Base-by-base conservation (phyloP, 345 rosid species). In the Barbarea vulgaris region DNA sequence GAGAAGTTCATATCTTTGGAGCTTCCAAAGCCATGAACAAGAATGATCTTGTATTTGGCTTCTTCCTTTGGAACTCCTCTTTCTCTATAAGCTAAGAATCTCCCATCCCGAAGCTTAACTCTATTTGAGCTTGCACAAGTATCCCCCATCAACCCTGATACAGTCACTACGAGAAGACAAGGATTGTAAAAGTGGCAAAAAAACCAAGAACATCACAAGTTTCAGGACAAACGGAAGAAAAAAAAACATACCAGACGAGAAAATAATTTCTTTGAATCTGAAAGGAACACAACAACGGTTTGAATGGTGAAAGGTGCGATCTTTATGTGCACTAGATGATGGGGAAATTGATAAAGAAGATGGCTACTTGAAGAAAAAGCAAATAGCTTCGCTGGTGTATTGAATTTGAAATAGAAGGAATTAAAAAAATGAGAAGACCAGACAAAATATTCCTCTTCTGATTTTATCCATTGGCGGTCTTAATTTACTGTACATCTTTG, bases 21-120 rank as follows among this genome's bases (percentile, higher is more conserved):
- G 88, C 97, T 91, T 66, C 93, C 97, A 80, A 93, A 91, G 27
- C 98, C 98, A 77, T 93, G 97, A 65, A 89, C 90, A 63, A 93
- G 70, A 64, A 91, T 61, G 79, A 93, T 85, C 77, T 72, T 85
- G 83, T 73, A 83, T 41, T 83, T 87, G 2, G 98, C 77, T 18
- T 82, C 47, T 54, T 70, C 77, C 75, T 80, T 89, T 73, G 97
- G 77, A 28, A 89, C 91, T 36, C 98, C 98, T 42, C 51, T 77
- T 74, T 93, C 98, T 28, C 36, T 85, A 81, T 91, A 91, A 62
- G 96, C 89, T 58, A 93, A 69, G 69, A 76, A 70, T 57, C 98
- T 88, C 18, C 98, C 97, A 78, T 91, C 98, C 0, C 81, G 69
- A 66, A 93, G 96, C 55, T 72, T 87, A 83, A 91, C 70, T 81